A percentile compares a stretch with the other conserved stretches of the same genome.
Evolutionary conservation across 139 green algal genomes (phyloP).

Genomic region (Coelastrella sp.): DNA sequence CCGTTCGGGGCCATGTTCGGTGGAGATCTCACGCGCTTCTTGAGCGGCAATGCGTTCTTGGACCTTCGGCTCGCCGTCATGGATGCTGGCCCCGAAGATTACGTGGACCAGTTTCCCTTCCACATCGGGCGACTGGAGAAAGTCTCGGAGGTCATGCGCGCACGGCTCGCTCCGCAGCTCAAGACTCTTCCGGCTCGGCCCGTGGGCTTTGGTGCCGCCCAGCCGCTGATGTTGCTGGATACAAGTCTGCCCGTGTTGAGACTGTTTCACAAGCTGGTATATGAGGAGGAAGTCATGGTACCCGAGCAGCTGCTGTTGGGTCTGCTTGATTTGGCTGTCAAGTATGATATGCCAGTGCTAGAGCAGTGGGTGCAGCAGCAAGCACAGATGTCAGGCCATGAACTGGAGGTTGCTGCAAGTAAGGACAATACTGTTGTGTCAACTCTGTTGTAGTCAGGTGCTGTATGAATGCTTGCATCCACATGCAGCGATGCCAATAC

Average conservation of each 20-base stretch:
- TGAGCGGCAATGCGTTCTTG: background rate
- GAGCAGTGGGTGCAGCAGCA: conserved; percentile 36
- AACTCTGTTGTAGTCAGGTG: too few species aligned
- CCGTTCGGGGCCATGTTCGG: conserved; percentile 5
- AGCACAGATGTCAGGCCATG: background rate
- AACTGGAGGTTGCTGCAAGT: too few species aligned
- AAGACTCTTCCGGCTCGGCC: conserved; percentile 3
- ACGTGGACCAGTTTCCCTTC: background rate
- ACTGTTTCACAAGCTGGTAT: background rate
- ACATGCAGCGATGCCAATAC: too few species aligned
- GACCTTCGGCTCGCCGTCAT: background rate
- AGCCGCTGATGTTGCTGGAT: conserved; percentile 30
- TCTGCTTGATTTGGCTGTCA: conserved; percentile 13
- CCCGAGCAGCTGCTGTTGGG: conserved; percentile 7
- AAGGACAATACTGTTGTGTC: too few species aligned
- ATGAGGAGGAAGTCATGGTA: background rate
- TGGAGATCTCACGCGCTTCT: conserved; percentile 28
- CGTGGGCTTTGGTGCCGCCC: background rate
- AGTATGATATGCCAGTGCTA: conserved; percentile 28
- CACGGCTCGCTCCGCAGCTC: background rate
- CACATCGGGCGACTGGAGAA: background rate
- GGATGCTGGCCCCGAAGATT: background rate
- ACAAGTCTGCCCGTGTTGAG: background rate
- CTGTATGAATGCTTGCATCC: too few species aligned
- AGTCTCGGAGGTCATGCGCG: background rate